Base-by-base conservation (phyloP, 2,329 filamentous ascomycete genomes). In the Xylaria multiplex region DNA sequence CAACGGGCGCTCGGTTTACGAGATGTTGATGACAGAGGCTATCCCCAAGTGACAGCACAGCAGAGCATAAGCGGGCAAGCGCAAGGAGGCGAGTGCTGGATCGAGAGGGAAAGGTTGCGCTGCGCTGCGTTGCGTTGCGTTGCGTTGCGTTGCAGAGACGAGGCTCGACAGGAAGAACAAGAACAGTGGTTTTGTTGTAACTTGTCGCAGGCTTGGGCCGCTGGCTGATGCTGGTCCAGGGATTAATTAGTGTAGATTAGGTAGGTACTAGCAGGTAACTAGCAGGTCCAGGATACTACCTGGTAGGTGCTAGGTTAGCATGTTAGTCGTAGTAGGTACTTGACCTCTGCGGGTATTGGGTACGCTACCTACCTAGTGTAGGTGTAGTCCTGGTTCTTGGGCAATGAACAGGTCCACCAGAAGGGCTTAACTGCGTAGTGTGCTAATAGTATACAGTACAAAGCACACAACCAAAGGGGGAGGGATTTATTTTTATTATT, bases 141-240 rank as follows among this genome's bases (percentile, higher is more conserved):
- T 66, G 67, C 63, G 49, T 62, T 62, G 63, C 58, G 46, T 62
- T 64, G 66, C 60, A 63, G 61, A 60, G 64, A 66, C 54, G 52
- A 64, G 61, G 67, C 67, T 67, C 53, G 64, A 67, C 59, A 37
- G 52, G 61, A 59, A 57, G 67, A 66, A 63, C 60, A 61, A 57
- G 66, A 55, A 59, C 55, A 43, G 60, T 62, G 60, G 64, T 69
- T 69, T 69, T 69, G 64, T 59, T 66, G 64, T 63, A 30, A 64
- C 66, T 64, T 40, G 66, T 63, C 43, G 40, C 64, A 64, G 66
- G 63, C 59, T 66, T 59, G 66, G 66, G 57, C 60, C 13, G 64
- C 64, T 61, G 59, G 66, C 59, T 66, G 66, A 59, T 50, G 64
- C 57, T 64, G 66, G 64, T 64, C 35, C 64, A 67, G 64, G 67